Evolutionary conservation across 2,329 filamentous ascomycete genomes (phyloP).

Genomic region (Pestalotiopsis sp.): DNA sequence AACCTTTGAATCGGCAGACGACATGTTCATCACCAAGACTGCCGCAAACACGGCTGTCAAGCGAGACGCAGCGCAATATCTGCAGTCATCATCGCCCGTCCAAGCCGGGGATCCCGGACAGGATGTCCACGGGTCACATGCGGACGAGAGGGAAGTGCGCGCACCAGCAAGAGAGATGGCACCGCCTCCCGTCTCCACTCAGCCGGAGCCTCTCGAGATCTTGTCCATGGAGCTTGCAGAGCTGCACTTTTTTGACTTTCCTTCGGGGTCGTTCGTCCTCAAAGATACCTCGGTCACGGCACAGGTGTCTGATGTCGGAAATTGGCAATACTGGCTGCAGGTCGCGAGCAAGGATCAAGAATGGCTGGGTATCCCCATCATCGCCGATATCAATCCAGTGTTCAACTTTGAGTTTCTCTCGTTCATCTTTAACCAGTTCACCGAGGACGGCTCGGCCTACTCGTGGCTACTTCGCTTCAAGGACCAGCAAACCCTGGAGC

Average conservation of each 20-base stretch:
- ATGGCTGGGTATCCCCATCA: conserved; percentile 84
- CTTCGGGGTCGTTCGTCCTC: conserved; percentile 79
- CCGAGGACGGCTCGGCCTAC: conserved; percentile 83
- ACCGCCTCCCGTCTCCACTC: conserved; percentile 60
- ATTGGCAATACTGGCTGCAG: conserved; percentile 96
- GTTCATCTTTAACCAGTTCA: conserved; percentile 98
- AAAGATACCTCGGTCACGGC: conserved; percentile 77
- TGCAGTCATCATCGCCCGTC: conserved; percentile 20
- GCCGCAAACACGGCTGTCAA: conserved; percentile 50
- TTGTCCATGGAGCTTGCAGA: conserved; percentile 78
- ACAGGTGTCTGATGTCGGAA: conserved; percentile 81
- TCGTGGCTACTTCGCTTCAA: conserved; percentile 96
- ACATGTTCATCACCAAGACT: conserved; percentile 53
- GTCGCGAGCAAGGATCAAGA: conserved; percentile 75
- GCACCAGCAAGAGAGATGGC: conserved; percentile 22
- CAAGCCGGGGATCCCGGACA: conserved; percentile 43
- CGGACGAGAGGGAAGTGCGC: conserved; percentile 32
- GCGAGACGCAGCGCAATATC: conserved; percentile 34
- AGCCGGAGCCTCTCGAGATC: conserved; percentile 72
- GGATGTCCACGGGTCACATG: conserved; percentile 40
- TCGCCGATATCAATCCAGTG: conserved; percentile 93
- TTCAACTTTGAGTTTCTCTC: conserved; percentile 99
- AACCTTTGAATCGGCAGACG: conserved; percentile 60
- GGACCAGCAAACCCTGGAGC: conserved; percentile 77
- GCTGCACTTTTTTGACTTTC: conserved; percentile 91